phyloP scores from a whole-genome alignment of 2,329 filamentous ascomycete species.

The Passalora sequoiae region DNA sequence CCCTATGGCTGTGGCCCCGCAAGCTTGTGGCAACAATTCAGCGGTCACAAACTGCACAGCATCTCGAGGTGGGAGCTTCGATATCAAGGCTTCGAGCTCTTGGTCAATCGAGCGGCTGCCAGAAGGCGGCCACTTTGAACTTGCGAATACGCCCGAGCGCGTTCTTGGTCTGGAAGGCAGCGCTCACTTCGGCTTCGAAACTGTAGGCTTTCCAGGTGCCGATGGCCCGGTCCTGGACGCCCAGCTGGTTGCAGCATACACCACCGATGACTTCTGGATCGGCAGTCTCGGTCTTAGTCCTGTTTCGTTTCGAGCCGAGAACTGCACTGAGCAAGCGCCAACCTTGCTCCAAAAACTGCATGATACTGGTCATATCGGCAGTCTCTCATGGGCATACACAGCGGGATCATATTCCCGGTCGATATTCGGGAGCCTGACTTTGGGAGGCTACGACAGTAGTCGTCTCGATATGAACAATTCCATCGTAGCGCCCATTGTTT shows the following conservation, averaged over 20 bases:
- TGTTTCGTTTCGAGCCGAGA: background rate
- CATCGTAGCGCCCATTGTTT: too few relatives aligned
- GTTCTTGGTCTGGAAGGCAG: slow-evolving; percentile 23
- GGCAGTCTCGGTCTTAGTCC: slow-evolving; percentile 32
- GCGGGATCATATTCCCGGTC: slow-evolving; percentile 27
- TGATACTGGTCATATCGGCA: background rate
- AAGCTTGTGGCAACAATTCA: too few relatives aligned
- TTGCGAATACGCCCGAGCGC: slow-evolving; percentile 20
- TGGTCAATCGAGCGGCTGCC: too few relatives aligned
- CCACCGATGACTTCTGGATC: slow-evolving; percentile 30
- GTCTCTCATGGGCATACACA: slow-evolving; percentile 26
- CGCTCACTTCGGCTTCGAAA: slow-evolving; percentile 37
- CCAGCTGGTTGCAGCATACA: slow-evolving; percentile 31
- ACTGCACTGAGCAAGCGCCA: background rate
- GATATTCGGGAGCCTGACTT: slow-evolving; percentile 30
- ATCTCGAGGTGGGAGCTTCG: too few relatives aligned
- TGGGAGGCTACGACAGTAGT: slow-evolving; percentile 41
- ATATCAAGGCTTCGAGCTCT: too few relatives aligned
- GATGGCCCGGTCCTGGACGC: slow-evolving; percentile 25
- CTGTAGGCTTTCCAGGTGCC: slow-evolving; percentile 26
- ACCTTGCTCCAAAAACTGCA: too few relatives aligned
- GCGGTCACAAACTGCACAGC: too few relatives aligned
- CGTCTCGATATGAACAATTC: slow-evolving; percentile 32
- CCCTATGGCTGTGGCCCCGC: too few relatives aligned
- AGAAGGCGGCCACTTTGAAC: slow-evolving; percentile 29